Conservation (phyloP, 306 rosid species). For the Senna siamea region DNA sequence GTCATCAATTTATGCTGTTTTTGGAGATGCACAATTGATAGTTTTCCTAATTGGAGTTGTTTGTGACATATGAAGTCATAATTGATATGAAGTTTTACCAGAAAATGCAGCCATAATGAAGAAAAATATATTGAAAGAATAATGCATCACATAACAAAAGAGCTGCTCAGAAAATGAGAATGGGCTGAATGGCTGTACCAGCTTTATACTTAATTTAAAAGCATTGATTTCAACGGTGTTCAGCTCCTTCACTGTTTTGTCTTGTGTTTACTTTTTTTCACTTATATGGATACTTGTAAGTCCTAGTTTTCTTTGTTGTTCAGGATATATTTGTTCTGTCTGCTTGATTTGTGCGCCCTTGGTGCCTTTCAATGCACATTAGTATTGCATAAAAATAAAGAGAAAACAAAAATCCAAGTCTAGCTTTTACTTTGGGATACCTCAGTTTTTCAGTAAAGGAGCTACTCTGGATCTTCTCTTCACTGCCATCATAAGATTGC, state of each 20-base stretch:
- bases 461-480: background rate
- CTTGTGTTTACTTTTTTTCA: constrained; percentile 24
- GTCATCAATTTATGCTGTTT: constrained; percentile 14
- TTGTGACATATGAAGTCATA: constrained; percentile 23
- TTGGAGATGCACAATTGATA: constrained; percentile 11
- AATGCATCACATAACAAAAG: background rate
- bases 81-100: constrained; percentile 5
- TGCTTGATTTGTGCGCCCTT: constrained; percentile 6
- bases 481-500: background rate
- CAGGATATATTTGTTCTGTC: too few relatives aligned
- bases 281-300: background rate
- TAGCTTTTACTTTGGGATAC: too few relatives aligned
- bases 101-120: constrained; percentile 23
- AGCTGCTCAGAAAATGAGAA: background rate
- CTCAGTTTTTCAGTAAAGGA: too few relatives aligned
- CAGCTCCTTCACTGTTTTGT: constrained; percentile 1
- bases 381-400: constrained; percentile 19
- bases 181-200: constrained; percentile 12
- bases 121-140: constrained; percentile 27
- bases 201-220: constrained; percentile 9
- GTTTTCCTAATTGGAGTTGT: constrained; percentile 28
- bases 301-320: too few relatives aligned
- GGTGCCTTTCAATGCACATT: constrained; percentile 24
- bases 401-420: background rate
- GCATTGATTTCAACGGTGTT: too few relatives aligned